These are phyloP conservation scores for Rhizophora apiculata DNA, from an alignment of 345 rosid genomes.

Conservation along the genomic window DNA sequence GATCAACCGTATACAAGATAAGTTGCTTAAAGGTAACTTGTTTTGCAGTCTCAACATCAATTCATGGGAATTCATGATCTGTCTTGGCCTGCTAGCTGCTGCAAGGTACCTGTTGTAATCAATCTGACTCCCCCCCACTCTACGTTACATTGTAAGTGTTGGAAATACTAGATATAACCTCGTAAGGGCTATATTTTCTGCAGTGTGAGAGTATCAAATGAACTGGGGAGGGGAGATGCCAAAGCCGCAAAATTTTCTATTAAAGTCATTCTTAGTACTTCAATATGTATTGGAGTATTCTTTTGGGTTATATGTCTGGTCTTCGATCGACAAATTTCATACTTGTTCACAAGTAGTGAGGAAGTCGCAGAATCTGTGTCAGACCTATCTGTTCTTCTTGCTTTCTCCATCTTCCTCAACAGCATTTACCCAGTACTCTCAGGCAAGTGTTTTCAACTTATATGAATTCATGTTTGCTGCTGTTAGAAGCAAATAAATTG, in stretches of 20 bases:
- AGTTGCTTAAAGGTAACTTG: neutral
- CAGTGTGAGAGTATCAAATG: slow-evolving; percentile 53
- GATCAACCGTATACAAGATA: no score
- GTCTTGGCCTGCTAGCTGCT: slow-evolving; percentile 36
- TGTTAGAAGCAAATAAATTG: no score
- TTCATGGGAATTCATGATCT: slow-evolving; percentile 35
- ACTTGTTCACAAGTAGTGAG: slow-evolving; percentile 30
- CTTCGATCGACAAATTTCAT: slow-evolving; percentile 25
- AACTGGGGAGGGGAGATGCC: slow-evolving; percentile 41
- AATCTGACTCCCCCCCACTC: neutral
- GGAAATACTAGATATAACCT: neutral
- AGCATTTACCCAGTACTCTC: slow-evolving; percentile 39
- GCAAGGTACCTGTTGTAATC: slow-evolving; percentile 20
- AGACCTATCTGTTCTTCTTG: slow-evolving; percentile 33
- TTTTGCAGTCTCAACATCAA: slow-evolving; percentile 38
- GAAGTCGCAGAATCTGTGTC: slow-evolving; percentile 30
- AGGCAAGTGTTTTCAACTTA: slow-evolving; percentile 13
- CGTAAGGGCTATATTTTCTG: neutral
- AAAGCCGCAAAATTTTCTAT: slow-evolving; percentile 38
- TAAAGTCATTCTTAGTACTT: slow-evolving; percentile 24
- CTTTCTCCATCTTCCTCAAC: slow-evolving; percentile 40
- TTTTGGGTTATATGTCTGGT: slow-evolving; percentile 35
- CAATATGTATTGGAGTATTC: slow-evolving; percentile 23
- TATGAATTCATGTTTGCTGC: no score
- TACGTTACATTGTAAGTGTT: neutral